Evolutionary conservation across 805 yeast species (phyloP), one percentile per base, ranked within the genome.

Genomic region (Tetrapisispora iriomotensis): DNA sequence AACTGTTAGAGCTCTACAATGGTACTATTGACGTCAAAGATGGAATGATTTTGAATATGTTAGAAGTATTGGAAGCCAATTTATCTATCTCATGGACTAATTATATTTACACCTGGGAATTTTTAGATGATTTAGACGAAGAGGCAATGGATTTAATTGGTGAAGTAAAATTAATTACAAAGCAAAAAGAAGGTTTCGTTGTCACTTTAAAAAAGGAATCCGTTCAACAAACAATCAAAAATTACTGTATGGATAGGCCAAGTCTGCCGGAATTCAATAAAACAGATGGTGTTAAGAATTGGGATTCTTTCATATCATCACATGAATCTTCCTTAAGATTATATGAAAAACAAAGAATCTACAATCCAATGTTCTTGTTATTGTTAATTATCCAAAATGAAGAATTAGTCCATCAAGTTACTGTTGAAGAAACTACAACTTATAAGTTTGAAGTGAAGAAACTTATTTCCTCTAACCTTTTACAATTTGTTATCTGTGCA

Each of bases 291-390:
- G 25, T 12, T 23, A 37, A 40, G 8, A 56, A 43, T 14, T 54
- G 65, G 43, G 47, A 53, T n/a, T 31, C 47, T 2, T 63, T 65
- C 39, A 60, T 61, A 41, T 30, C 53, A 0, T 36, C 47, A 10
- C 26, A 37, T 24, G 42, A 47, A 15, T 41, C 49, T 13, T 51
- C 57, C 8, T 8, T 33, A 8, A 13, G 27, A 20, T 34, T 38
- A 13, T 39, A 37, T 8, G 24, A 32, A n/a, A 25, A 46, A 2
- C 45, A 46, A 14, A 54, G 65, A 0, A 46, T 62, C 6, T 83
- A 87, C 56, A 90, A 85, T 53, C 71, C 77, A n/a, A 77, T 80
- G 51, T 84, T 87, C 50, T 49, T 87, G 27, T 56, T 84, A 44
- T 63, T 81, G 39, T 53, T 79, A 43, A 59, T 79, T 4, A 54